Evolutionary conservation across 2,329 filamentous ascomycete genomes (phyloP).

Genomic region (Zasmidium citrigriseum): DNA sequence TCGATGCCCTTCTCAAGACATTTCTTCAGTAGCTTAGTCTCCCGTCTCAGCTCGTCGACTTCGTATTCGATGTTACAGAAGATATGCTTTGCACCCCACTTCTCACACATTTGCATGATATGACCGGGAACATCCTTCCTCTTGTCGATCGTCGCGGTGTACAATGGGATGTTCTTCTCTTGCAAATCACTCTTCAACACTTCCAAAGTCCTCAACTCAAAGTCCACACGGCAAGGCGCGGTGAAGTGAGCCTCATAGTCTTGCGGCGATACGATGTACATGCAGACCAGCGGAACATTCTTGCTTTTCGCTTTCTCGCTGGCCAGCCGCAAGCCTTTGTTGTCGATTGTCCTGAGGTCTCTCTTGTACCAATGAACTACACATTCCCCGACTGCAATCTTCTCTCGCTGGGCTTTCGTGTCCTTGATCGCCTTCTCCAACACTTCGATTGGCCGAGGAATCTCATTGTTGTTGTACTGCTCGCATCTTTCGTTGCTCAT

Average conservation of each 20-base stretch:
- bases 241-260: conserved; percentile 81
- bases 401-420: conserved; percentile 57
- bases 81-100: conserved; percentile 74
- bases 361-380: conserved; percentile 92
- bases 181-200: conserved; percentile 67
- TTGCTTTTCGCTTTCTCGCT: conserved; percentile 65
- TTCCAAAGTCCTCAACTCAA: conserved; percentile 71
- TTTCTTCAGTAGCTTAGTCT: conserved; percentile 64
- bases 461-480: conserved; percentile 69
- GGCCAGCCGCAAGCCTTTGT: conserved; percentile 69
- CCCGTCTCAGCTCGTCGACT: conserved; percentile 81
- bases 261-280: conserved; percentile 81
- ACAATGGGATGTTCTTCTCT: conserved; percentile 73
- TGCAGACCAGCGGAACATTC: conserved; percentile 69
- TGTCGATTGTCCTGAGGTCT: conserved; percentile 74
- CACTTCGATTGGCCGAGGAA: conserved; percentile 72
- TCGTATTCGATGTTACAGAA: conserved; percentile 90
- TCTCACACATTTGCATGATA: conserved; percentile 64
- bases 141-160: conserved; percentile 70
- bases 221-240: conserved; percentile 73
- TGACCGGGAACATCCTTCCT: conserved; percentile 62
- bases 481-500: conserved; percentile 79
- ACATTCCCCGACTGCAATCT: conserved; percentile 57
- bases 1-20: conserved; percentile 65
- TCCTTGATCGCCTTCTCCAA: conserved; percentile 63